Conservation (phyloP, 2,329 filamentous ascomycete genomes). For the Ophiobolus disseminans region DNA sequence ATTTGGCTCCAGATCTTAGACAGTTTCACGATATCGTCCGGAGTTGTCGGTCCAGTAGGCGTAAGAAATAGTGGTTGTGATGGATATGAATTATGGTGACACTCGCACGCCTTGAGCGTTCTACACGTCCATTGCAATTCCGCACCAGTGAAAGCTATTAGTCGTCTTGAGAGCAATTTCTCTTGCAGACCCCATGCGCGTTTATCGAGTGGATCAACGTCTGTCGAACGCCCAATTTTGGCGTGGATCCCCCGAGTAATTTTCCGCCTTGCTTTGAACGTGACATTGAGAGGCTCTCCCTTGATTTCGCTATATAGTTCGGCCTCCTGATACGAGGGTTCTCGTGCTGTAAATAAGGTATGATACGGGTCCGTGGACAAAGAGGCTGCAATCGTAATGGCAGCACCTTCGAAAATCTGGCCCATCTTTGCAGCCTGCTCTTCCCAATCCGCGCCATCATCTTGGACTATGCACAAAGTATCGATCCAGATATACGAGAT, state of each 20-base stretch:
- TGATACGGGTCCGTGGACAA: background rate
- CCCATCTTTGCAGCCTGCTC: constrained; percentile 7
- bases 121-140: constrained; percentile 8
- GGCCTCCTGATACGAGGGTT: background rate
- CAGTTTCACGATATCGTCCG: background rate
- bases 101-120: constrained; percentile 5
- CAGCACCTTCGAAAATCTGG: constrained; percentile 1
- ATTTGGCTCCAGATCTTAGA: constrained; percentile 2
- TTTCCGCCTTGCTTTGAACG: constrained; percentile 9
- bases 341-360: background rate
- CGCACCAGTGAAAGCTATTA: constrained; percentile 7
- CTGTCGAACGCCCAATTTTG: constrained; percentile 1
- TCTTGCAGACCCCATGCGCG: constrained; percentile 7
- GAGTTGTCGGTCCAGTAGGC: background rate
- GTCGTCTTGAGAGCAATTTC: constrained; percentile 3
- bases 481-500: background rate
- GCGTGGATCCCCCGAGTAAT: constrained; percentile 3
- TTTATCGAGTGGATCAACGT: constrained; percentile 1
- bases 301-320: background rate
- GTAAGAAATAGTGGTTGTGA: background rate
- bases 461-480: background rate
- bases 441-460: background rate
- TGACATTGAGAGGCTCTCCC: background rate
- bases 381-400: constrained; percentile 7
- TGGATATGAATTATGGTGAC: background rate